Percentiles rank a stretch among this genome's conserved stretches.
phyloP scores from a whole-genome alignment of 352 stramenopile species.

The Pseudoperonospora humuli region DNA sequence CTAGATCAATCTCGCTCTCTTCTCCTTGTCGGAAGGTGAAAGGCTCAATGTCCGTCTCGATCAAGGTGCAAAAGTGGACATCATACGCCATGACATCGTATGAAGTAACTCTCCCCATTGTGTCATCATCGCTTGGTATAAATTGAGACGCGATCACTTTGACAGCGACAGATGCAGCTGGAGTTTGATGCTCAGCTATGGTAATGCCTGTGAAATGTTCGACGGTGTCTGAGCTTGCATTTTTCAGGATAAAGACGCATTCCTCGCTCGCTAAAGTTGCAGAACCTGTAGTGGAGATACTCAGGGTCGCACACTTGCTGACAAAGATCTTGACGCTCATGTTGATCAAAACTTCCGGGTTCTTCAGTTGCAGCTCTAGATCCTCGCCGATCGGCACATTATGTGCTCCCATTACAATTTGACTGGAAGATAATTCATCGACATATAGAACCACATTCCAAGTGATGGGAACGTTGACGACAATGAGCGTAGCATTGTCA shows the following conservation, averaged over 20 bases:
- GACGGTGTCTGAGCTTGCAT: neutral
- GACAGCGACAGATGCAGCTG: neutral
- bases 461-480: slow-evolving; percentile 4
- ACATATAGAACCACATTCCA: slow-evolving; percentile 5
- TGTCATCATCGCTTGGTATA: neutral
- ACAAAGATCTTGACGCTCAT: slow-evolving; percentile 4
- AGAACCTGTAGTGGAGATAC: slow-evolving; percentile 1
- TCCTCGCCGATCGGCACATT: slow-evolving; percentile 1
- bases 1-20: neutral
- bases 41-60: neutral
- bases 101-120: slow-evolving; percentile 1
- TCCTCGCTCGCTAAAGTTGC: slow-evolving; percentile 3
- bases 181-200: slow-evolving; percentile 2
- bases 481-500: neutral
- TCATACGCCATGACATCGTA: slow-evolving; percentile 4
- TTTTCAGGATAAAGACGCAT: slow-evolving; percentile 14
- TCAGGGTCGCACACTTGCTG: slow-evolving; percentile 11
- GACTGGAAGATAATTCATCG: neutral
- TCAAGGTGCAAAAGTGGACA: slow-evolving; percentile 12
- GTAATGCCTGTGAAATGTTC: slow-evolving; percentile 3
- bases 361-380: slow-evolving; percentile 9
- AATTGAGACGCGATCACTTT: slow-evolving; percentile 3
- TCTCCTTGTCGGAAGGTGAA: slow-evolving; percentile 8
- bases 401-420: slow-evolving; percentile 10
- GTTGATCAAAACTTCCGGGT: neutral